Base-by-base conservation (phyloP, 2,329 filamentous ascomycete genomes). In the Iodosphaeria phyllophila region DNA sequence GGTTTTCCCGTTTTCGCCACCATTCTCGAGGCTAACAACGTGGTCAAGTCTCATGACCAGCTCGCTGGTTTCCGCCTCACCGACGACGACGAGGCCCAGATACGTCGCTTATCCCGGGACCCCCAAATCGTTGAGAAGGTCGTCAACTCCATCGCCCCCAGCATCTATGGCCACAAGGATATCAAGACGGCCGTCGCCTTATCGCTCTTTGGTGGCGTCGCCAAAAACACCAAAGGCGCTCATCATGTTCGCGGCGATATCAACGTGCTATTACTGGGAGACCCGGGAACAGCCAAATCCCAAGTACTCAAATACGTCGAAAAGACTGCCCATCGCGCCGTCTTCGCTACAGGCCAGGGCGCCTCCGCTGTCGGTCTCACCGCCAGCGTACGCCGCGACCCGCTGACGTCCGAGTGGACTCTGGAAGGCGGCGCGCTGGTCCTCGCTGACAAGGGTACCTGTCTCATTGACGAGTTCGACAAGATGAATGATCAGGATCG, bases 401-500 rank as follows among this genome's bases (percentile, higher is more conserved):
- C 89, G 5, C 60, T 95, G 44, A 98, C 89, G 2, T 79, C 76
- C 47, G 89, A 98, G 52, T 98, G 89, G 86, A 95, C 89, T 5
- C 59, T 98, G 3, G 89, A 98, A 54, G 89, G 89, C 33, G 89
- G 89, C 43, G 89, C 89, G 4, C 62, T 98, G 8, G 89, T 98
- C 41, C 68, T 98, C 28, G 89, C 89, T 10, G 89, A 98, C 47
- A 76, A 80, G 35, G 89, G 89, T 20, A 92, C 82, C 10, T 95
- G 89, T 43, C 61, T 98, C 16, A 98, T 98, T 33, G 89, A 98
- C 41, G 89, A 98, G 52, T 98, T 98, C 41, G 89, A 98, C 65
- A 98, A 98, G 63, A 98, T 98, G 89, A 95, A 95, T 48, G 89
- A 98, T 47, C 83, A 95, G 46, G 89, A 98, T 49, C 72, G 89